Conservation (phyloP, 2,329 filamentous ascomycete genomes). For the Penicillium brasilianum region DNA sequence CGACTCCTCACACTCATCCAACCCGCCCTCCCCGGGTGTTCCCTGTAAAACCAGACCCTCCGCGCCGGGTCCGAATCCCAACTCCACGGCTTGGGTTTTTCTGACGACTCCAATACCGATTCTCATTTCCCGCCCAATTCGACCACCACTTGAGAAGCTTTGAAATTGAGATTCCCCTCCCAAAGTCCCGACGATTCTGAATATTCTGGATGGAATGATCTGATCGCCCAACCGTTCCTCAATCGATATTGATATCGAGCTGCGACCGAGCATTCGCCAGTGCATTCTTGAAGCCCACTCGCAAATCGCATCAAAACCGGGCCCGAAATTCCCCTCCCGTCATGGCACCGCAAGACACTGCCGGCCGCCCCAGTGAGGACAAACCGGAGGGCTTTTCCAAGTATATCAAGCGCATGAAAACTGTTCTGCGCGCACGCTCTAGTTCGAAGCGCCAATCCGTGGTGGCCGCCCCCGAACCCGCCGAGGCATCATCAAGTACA, state of each 20-base stretch:
- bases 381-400: constrained; percentile 44
- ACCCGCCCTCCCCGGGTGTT: background rate
- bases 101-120: background rate
- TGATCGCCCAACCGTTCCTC: constrained; percentile 4
- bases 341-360: constrained; percentile 33
- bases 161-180: no score
- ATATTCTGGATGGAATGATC: constrained; percentile 23
- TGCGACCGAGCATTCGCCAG: constrained; percentile 21
- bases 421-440: constrained; percentile 40
- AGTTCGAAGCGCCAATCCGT: constrained; percentile 37
- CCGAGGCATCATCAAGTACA: constrained; percentile 22
- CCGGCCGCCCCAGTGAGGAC: constrained; percentile 27
- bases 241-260: constrained; percentile 10
- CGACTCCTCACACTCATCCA: background rate
- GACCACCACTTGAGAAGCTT: no score
- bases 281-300: constrained; percentile 23
- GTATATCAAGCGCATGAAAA: constrained; percentile 48
- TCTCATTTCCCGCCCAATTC: background rate
- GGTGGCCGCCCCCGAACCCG: constrained; percentile 25
- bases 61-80: constrained; percentile 15
- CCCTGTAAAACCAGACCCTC: constrained; percentile 4
- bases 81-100: constrained; percentile 8
- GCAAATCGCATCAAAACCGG: constrained; percentile 9
- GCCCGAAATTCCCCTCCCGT: constrained; percentile 16
- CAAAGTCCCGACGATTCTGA: background rate